Percentiles rank a stretch among this genome's conserved stretches.
Conservation (phyloP, 2,329 filamentous ascomycete genomes). For the Ophiostoma tasmaniense region DNA sequence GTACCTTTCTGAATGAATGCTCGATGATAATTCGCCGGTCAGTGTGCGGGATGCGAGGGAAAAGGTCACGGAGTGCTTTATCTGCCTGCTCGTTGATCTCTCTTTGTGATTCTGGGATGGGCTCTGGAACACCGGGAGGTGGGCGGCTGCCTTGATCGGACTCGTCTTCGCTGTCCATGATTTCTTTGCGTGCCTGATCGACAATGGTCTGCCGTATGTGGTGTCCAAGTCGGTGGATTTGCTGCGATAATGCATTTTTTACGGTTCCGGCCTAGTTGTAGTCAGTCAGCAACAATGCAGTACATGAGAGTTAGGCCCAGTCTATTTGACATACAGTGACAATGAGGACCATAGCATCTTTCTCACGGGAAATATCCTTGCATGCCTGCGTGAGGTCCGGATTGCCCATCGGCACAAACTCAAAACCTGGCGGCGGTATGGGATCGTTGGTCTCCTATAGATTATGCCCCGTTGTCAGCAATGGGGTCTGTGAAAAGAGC, state of each 20-base stretch:
- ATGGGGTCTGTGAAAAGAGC: not conserved
- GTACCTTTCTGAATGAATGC: constrained; percentile 55
- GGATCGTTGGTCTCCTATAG: constrained; percentile 43
- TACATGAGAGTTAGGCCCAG: not conserved
- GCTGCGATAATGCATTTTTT: constrained; percentile 30
- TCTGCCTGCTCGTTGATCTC: constrained; percentile 57
- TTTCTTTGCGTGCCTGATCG: constrained; percentile 40
- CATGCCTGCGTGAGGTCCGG: constrained; percentile 51
- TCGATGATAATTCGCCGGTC: constrained; percentile 55
- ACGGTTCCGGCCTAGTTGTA: not conserved
- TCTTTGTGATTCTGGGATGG: constrained; percentile 49
- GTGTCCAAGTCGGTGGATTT: constrained; percentile 52
- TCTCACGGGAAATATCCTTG: constrained; percentile 56
- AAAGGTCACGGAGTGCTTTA: constrained; percentile 53
- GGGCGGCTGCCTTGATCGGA: constrained; percentile 15
- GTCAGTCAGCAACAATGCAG: not conserved
- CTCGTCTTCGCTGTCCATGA: constrained; percentile 25
- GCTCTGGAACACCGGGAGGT: constrained; percentile 37
- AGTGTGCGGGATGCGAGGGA: constrained; percentile 56
- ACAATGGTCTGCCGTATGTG: constrained; percentile 53
- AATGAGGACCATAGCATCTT: constrained; percentile 56
- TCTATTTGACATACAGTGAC: constrained; percentile 47
- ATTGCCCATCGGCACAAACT: constrained; percentile 55
- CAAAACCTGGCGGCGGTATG: constrained; percentile 51
- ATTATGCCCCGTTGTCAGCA: not conserved